These are phyloP conservation scores for Pigoraptor vietnamica DNA, from an alignment of 78 protist species.

Conservation along the genomic window DNA sequence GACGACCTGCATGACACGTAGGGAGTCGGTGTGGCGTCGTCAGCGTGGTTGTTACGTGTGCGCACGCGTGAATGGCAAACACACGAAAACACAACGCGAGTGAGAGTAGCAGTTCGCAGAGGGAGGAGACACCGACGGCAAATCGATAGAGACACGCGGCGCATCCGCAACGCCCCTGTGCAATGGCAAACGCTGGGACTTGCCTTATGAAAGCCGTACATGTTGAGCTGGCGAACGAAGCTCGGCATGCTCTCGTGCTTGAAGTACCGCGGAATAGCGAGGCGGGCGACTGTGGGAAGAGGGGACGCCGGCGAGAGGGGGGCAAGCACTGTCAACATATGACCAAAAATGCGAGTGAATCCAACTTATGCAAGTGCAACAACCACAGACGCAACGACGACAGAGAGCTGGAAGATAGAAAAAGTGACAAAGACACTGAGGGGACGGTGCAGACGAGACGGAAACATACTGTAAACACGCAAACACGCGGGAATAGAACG, in stretches of 20 bases:
- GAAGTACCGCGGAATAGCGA: slow-evolving; percentile 35
- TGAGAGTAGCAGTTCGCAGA: too few species aligned
- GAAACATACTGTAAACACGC: too few species aligned
- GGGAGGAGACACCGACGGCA: too few species aligned
- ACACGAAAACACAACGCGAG: too few species aligned
- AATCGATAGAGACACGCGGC: too few species aligned
- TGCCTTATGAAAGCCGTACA: background rate
- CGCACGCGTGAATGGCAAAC: background rate
- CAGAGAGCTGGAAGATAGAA: too few species aligned
- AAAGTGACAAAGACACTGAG: too few species aligned
- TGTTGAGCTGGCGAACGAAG: slow-evolving; percentile 39
- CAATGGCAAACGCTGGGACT: background rate
- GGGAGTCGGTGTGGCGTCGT: background rate
- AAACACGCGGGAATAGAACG: background rate
- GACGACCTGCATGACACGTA: background rate
- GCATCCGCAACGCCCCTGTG: too few species aligned
- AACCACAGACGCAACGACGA: too few species aligned
- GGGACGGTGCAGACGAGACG: too few species aligned
- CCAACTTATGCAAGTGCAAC: background rate
- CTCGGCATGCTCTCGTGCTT: slow-evolving; percentile 47
- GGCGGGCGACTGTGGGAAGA: background rate
- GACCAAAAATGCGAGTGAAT: background rate
- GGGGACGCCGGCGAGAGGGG: background rate
- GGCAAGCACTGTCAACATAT: background rate
- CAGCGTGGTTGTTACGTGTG: background rate